phyloP scores from a whole-genome alignment of 2,329 filamentous ascomycete species.

The Pezicula radicicola region DNA sequence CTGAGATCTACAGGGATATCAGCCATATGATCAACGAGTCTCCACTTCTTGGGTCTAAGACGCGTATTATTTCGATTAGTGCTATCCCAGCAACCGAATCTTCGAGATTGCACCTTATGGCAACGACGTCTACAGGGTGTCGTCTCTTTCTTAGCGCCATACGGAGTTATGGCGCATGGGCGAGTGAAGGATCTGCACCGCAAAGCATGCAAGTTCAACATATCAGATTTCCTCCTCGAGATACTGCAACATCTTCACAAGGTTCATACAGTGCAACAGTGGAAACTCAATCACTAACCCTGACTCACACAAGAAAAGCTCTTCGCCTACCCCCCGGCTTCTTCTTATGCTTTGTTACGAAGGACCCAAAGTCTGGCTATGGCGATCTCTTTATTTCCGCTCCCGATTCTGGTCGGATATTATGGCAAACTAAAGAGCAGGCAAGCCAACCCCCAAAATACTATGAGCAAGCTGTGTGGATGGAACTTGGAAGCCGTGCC shows the following conservation, averaged over 20 bases:
- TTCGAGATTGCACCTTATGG: conserved; percentile 82
- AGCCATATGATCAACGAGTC: conserved; percentile 81
- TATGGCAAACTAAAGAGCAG: conserved; percentile 44
- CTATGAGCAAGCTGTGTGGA: conserved; percentile 77
- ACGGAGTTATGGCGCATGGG: conserved; percentile 59
- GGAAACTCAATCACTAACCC: conserved; percentile 41
- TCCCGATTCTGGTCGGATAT: conserved; percentile 84
- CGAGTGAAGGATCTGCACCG: conserved; percentile 56
- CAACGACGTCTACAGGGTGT: conserved; percentile 85
- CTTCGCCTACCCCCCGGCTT: conserved; percentile 79
- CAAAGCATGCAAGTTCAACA: conserved; percentile 98
- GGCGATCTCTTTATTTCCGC: conserved; percentile 80
- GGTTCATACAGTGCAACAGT: conserved; percentile 21
- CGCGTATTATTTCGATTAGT: conserved; percentile 79
- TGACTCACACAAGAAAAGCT: conserved; percentile 48
- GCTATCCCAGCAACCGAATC: conserved; percentile 79
- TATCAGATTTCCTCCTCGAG: conserved; percentile 82
- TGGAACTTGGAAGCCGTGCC: conserved; percentile 69
- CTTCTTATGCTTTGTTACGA: conserved; percentile 80
- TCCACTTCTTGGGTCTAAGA: conserved; percentile 64
- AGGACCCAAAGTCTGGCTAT: conserved; percentile 51
- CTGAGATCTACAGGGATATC: conserved; percentile 67
- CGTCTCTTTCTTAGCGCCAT: conserved; percentile 91
- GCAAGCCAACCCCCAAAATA: conserved; percentile 40
- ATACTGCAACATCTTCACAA: conserved; percentile 20